Base-by-base conservation (phyloP, 169 alveolate species). In the Cryptosporidium muris region DNA sequence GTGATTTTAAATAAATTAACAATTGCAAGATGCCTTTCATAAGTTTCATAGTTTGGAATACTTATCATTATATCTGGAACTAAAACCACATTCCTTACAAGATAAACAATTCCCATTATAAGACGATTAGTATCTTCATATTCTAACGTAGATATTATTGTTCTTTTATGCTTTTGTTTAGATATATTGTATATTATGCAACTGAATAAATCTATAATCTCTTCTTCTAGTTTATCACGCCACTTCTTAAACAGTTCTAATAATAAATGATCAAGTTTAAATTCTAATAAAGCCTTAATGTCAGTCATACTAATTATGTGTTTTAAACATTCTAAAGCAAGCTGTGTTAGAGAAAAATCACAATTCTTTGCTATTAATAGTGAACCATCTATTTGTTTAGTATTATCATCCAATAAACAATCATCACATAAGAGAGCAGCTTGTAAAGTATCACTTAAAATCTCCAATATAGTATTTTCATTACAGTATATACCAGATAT, bases 121-220 rank as follows among this genome's bases (percentile, higher is more conserved):
- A 66, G 54, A 52, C 81, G 51, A 53, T 66, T 66, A 14, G 54
- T 14, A 36, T 66, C 81, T n/a, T 52, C 48, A 38, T 66, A 66
- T 40, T 66, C 65, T 53, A 66, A 11, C 1, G 37, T 36, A 40
- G 14, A 14, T 6, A 66, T 25, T 42, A 5, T 9, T 14, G 4
- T 42, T 53, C 51, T 60, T 53, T 66, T 66, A 1, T 25, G 25
- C 8, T 62, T 62, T 4, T 66, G 52, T 66, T 53, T 66, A n/a
- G 63, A 52, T 36, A 66, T 40, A 53, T 66, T 66, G 5, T 66
- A 45, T n/a, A 66, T 45, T n/a, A 66, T 51, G 38, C 51, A 52
- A 9, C 38, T 45, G 8, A 66, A 53, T 51, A 66, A 60, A 53
- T 66, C 81, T 37, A 66, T 40, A 4, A 66, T 66, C 1, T 66